Evolutionary conservation across 139 green algal species (phyloP), one percentile per base, ranked within the genome.

Genomic region (Coelastrella sp.): DNA sequence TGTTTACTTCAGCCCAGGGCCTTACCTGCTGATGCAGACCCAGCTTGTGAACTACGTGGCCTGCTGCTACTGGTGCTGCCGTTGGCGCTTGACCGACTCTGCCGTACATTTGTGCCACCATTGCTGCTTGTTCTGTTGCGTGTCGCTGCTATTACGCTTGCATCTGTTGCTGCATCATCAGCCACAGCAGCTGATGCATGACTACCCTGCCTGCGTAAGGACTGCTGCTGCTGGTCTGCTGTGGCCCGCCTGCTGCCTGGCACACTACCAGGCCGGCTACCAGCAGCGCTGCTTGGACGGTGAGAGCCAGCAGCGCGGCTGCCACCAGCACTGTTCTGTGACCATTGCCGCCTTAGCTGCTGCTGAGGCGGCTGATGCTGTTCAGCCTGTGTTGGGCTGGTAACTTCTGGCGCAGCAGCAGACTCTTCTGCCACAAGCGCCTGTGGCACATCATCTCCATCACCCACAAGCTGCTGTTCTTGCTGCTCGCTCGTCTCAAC

Each of bases 201-300:
- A 64, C 82, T 87, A 32, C 64, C 78, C 22, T 87, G 82, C 82
- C 64, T 32, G 14, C 32, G 5, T 8, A 19, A n/a, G 5, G 56
- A 73, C 85, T 89, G 73, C 73, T 82, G 19, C 32, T 59, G 32
- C 32, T 47, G 32, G 32, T 47, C 32, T 47, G 32, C 58, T 74
- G 80, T 86, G 13, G 58, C 6, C 32, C 59, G 75, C 0, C 22
- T 64, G 58, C 59, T 79, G 7, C 11, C 7, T 16, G 71, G 71
- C 71, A 58, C 16, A 32, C 85, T 89, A 22, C 71, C 84, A 82
- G 73, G 66, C 5, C 83, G 83, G 47, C 65, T 78, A 10, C 17
- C 14, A 56, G 66, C 57, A 60, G 22, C 8, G 47, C 74, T 90
- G 86, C 75, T 73, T 85, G 86, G 56, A 22, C 54, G n/a, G 85